These are phyloP conservation scores for Boletus sp. DNA, from an alignment of 1,284 basidiomycete species.

Conservation along the genomic window DNA sequence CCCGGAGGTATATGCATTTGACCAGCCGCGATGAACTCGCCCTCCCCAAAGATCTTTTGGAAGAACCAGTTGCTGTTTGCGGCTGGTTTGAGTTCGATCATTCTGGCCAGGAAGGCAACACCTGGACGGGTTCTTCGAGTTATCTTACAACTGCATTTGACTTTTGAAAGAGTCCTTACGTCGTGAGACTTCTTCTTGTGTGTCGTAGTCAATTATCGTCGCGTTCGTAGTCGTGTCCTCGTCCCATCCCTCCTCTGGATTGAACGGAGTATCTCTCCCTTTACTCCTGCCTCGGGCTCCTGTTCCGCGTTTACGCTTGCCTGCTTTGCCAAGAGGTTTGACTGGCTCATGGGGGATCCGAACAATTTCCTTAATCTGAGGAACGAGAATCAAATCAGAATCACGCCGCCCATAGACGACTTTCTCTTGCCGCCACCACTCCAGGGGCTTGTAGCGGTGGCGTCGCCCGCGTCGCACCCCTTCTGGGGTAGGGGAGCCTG, in stretches of 20 bases:
- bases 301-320: slow-evolving; percentile 40
- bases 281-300: slow-evolving; percentile 38
- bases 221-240: slow-evolving; percentile 68
- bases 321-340: slow-evolving; percentile 48
- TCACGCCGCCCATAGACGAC: slow-evolving; percentile 72
- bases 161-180: slow-evolving; percentile 49
- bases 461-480: slow-evolving; percentile 77
- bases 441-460: slow-evolving; percentile 72
- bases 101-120: slow-evolving; percentile 69
- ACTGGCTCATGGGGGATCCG: slow-evolving; percentile 69
- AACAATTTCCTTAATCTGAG: slow-evolving; percentile 80
- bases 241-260: slow-evolving; percentile 87
- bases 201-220: slow-evolving; percentile 67
- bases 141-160: not conserved
- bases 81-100: slow-evolving; percentile 56
- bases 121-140: slow-evolving; percentile 39
- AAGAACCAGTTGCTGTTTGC: slow-evolving; percentile 74
- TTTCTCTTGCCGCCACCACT: slow-evolving; percentile 92
- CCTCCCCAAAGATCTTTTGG: slow-evolving; percentile 94
- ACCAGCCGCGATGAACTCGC: slow-evolving; percentile 87
- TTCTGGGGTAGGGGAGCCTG: slow-evolving; percentile 35
- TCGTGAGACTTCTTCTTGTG: slow-evolving; percentile 56
- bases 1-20: slow-evolving; percentile 78
- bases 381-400: slow-evolving; percentile 54
- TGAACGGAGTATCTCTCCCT: slow-evolving; percentile 41